Evolutionary conservation across 768 basidiomycete species (phyloP).

Genomic region (Rhodotorula taiwanensis): DNA sequence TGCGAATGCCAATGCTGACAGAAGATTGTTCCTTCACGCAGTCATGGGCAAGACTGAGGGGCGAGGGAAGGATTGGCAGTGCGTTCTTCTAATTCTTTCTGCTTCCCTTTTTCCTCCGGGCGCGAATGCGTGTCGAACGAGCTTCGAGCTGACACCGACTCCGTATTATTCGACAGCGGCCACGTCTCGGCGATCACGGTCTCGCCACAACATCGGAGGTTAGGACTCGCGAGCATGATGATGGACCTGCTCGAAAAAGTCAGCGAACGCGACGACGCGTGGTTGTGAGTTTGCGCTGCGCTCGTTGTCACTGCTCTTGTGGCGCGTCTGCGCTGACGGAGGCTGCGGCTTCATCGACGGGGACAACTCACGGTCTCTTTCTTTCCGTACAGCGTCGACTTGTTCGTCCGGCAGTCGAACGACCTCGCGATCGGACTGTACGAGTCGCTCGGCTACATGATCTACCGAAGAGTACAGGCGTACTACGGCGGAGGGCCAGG

Average conservation of each 20-base stretch:
- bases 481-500: constrained; percentile 82
- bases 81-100: constrained; percentile 33
- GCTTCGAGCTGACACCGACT: background rate
- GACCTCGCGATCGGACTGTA: constrained; percentile 74
- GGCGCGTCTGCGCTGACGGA: no score
- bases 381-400: constrained; percentile 77
- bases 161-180: constrained; percentile 49
- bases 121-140: background rate
- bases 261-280: constrained; percentile 67
- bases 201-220: constrained; percentile 82
- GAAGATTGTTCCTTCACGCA: constrained; percentile 42
- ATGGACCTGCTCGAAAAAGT: constrained; percentile 78
- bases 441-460: constrained; percentile 84
- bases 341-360: no score
- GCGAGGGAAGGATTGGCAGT: constrained; percentile 63
- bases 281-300: constrained; percentile 35
- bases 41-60: constrained; percentile 95
- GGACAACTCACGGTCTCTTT: no score
- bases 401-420: constrained; percentile 65
- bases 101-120: background rate
- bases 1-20: no score
- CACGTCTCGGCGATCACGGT: constrained; percentile 94
- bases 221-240: constrained; percentile 78
- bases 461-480: constrained; percentile 80
- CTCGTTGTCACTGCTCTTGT: no score